Conservation (phyloP, 2,329 filamentous ascomycete genomes). For the Stromatinia cepivora region DNA sequence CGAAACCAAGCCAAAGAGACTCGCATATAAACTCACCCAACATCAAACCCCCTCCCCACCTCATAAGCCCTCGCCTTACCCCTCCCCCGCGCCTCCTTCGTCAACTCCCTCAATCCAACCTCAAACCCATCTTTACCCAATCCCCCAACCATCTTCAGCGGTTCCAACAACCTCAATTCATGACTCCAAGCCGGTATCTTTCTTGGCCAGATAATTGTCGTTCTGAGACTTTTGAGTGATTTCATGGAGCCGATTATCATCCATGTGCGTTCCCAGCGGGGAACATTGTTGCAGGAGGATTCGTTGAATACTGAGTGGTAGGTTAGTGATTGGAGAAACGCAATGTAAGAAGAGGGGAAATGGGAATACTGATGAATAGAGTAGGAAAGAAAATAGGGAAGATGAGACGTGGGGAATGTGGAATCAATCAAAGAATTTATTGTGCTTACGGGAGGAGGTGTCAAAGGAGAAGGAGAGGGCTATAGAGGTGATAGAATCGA, state of each 20-base stretch:
- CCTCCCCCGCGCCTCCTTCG: constrained; percentile 1
- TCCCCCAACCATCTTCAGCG: constrained; percentile 27
- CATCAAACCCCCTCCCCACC: constrained; percentile 4
- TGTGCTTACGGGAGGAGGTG: constrained; percentile 8
- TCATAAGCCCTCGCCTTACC: constrained; percentile 23
- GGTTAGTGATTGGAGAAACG: neutral
- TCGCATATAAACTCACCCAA: neutral
- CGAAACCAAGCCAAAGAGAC: neutral
- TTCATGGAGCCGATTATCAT: constrained; percentile 32
- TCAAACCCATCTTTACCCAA: constrained; percentile 26
- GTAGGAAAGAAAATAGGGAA: neutral
- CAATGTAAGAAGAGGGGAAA: neutral
- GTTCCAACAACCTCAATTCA: constrained; percentile 29
- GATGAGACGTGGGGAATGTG: neutral
- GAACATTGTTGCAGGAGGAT: constrained; percentile 25
- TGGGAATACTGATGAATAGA: neutral
- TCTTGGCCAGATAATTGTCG: constrained; percentile 29
- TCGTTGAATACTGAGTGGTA: constrained; percentile 6
- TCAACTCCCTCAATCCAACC: constrained; percentile 26
- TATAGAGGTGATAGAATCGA: constrained; percentile 31
- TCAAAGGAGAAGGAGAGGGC: constrained; percentile 30
- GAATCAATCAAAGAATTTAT: neutral
- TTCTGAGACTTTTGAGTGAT: constrained; percentile 22
- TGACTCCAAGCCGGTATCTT: constrained; percentile 22
- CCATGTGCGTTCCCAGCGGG: constrained; percentile 33